Conservation (phyloP, 1,284 basidiomycete genomes). For the Pseudozyma flocculosa region DNA sequence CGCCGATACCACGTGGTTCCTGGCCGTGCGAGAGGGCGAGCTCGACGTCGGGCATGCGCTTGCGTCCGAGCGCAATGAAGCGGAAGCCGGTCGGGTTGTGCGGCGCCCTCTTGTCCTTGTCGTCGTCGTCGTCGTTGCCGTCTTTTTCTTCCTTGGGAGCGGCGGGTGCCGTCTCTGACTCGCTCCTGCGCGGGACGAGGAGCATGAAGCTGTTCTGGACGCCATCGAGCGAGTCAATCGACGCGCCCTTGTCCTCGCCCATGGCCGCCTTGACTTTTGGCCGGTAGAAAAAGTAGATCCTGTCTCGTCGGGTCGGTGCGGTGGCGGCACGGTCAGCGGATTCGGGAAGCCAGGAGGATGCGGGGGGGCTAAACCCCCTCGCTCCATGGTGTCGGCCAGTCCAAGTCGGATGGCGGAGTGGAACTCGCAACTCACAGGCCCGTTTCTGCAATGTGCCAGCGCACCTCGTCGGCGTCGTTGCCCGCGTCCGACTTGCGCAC, state of each 20-base stretch:
- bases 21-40: conserved; percentile 27
- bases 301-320: too few species aligned
- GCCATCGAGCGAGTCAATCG: conserved; percentile 28
- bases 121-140: background rate
- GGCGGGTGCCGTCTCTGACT: conserved; percentile 27
- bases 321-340: too few species aligned
- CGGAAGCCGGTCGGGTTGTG: conserved; percentile 35
- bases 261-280: conserved; percentile 38
- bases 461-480: conserved; percentile 6
- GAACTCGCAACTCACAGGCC: conserved; percentile 15
- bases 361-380: too few species aligned
- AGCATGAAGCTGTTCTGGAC: conserved; percentile 37
- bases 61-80: conserved; percentile 36
- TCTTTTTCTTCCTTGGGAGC: background rate
- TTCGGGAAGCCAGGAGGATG: too few species aligned
- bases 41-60: conserved; percentile 38
- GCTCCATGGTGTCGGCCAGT: too few species aligned
- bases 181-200: conserved; percentile 30
- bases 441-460: conserved; percentile 26
- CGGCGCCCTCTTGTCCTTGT: conserved; percentile 19
- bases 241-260: conserved; percentile 5
- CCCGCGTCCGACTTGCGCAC: conserved; percentile 1
- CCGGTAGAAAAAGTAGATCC: conserved; percentile 43
- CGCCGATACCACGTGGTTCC: conserved; percentile 40
- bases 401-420: too few species aligned